phyloP scores from a whole-genome alignment of 106 monocot species.

The Triglochin maritima region DNA sequence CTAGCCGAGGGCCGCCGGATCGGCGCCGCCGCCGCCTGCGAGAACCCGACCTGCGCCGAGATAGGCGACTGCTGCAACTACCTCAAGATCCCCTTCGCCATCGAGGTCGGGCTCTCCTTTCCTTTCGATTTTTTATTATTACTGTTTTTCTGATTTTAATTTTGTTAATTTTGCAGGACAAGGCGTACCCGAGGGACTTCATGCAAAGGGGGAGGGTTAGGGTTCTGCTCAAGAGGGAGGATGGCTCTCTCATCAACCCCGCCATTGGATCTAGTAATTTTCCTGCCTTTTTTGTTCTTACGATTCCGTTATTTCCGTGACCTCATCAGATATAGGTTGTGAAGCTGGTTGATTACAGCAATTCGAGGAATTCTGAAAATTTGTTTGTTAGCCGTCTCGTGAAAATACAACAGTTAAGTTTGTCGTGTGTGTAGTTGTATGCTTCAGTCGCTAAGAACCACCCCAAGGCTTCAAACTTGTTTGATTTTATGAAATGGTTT shows the following conservation, averaged over 20 bases:
- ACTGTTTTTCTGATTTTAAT: background rate
- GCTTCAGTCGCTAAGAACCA: background rate
- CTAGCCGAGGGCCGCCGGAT: constrained; percentile 24
- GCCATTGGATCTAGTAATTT: constrained; percentile 60
- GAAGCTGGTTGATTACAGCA: background rate
- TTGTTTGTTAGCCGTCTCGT: too few species aligned
- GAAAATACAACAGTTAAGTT: background rate
- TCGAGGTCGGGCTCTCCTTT: constrained; percentile 43
- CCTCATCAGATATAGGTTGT: too few species aligned
- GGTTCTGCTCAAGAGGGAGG: constrained; percentile 61
- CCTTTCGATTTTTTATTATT: background rate
- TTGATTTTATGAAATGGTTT: background rate
- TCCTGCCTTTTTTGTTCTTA: background rate
- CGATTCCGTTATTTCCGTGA: too few species aligned
- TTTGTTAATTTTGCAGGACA: constrained; percentile 35
- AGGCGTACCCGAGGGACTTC: constrained; percentile 90
- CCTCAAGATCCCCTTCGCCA: constrained; percentile 63
- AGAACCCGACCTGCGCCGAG: constrained; percentile 25
- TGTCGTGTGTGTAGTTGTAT: background rate
- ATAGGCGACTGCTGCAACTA: constrained; percentile 41
- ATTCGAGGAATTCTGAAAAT: background rate
- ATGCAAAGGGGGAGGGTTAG: constrained; percentile 89
- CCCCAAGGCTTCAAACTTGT: too few species aligned
- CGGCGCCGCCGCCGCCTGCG: constrained; percentile 11
- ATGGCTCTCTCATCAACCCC: constrained; percentile 63